Evolutionary conservation across 2,329 filamentous ascomycete species (phyloP), one percentile per base, ranked within the genome.

Genomic region (Apiospora saccharicola): DNA sequence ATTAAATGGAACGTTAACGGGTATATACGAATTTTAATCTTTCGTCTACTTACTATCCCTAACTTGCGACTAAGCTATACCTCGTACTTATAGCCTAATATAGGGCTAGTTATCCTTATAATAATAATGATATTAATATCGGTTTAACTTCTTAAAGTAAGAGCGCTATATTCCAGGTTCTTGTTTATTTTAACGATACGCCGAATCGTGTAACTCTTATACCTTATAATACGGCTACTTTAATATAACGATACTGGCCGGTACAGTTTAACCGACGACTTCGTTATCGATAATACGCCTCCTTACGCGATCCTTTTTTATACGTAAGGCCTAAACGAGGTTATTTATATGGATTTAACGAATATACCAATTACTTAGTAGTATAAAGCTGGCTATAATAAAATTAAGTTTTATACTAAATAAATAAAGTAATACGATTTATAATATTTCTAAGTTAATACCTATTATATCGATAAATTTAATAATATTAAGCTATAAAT

Each of bases 391-490:
- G 68, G n/a, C n/a, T n/a, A n/a, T n/a, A n/a, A n/a, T n/a, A n/a
- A n/a, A n/a, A n/a, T n/a, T n/a, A n/a, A n/a, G n/a, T n/a, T n/a
- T n/a, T n/a, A n/a, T n/a, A n/a, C n/a, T n/a, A n/a, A n/a, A n/a
- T n/a, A n/a, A n/a, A n/a, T n/a, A n/a, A n/a, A n/a, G n/a, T n/a
- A n/a, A n/a, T n/a, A n/a, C n/a, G n/a, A n/a, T n/a, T n/a, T n/a
- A n/a, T n/a, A n/a, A n/a, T n/a, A n/a, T n/a, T n/a, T n/a, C n/a
- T n/a, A n/a, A n/a, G n/a, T n/a, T 22, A 64, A 71, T 34, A 71
- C 70, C 22, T 44, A 43, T 24, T 71, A 64, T 26, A 71, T 71
- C 46, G 61, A 71, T n/a, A 71, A 71, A n/a, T 22, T 30, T 4
- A 26, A 71, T n/a, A 57, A 12, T 34, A 51, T 43, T 46, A 64